These are phyloP conservation scores for Candolleomyces aberdarensis DNA, from an alignment of 768 basidiomycete species.

Conservation along the genomic window DNA sequence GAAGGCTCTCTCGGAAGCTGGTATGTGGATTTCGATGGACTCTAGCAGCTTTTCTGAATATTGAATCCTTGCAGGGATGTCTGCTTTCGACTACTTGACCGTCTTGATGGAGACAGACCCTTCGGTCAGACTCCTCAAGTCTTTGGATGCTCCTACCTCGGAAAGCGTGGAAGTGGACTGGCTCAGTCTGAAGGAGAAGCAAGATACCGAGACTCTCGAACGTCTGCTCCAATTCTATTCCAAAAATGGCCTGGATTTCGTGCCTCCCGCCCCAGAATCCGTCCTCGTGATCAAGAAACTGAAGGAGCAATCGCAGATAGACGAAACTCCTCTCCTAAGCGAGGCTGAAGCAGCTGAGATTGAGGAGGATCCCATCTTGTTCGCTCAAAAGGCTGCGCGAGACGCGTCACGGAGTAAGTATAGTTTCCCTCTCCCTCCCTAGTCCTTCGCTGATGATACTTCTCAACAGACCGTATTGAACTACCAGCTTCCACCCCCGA, in stretches of 20 bases:
- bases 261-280: neutral
- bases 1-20: neutral
- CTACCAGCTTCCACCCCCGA: constrained; percentile 8
- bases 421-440: no score
- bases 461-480: constrained; percentile 1
- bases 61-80: neutral
- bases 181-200: neutral
- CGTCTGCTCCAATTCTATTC: constrained; percentile 9
- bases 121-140: constrained; percentile 2
- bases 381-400: constrained; percentile 3
- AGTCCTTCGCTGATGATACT: neutral
- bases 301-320: neutral
- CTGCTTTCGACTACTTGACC: constrained; percentile 5
- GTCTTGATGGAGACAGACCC: constrained; percentile 9
- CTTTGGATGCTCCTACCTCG: neutral
- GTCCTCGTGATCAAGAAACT: neutral
- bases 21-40: neutral
- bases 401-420: neutral
- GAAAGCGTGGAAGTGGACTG: constrained; percentile 6
- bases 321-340: constrained; percentile 3
- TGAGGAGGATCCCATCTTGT: neutral
- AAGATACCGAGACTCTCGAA: neutral
- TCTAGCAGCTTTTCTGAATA: neutral
- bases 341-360: neutral
- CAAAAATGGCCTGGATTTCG: constrained; percentile 4